Evolutionary conservation across 768 basidiomycete species (phyloP).

Genomic region (Bullera alba): DNA sequence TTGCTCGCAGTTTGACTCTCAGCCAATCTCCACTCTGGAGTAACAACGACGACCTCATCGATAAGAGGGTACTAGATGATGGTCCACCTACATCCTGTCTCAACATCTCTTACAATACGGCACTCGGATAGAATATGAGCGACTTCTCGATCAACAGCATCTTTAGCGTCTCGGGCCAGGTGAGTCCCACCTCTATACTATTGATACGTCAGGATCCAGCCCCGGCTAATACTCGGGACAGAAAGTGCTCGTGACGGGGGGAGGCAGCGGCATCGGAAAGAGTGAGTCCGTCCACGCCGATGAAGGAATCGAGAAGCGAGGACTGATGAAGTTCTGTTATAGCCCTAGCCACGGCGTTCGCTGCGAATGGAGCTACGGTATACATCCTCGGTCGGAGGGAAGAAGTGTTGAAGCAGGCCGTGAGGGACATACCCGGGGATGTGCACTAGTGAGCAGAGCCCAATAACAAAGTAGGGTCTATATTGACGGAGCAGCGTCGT

Average conservation of each 20-base stretch:
- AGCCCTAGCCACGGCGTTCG: constrained; percentile 27
- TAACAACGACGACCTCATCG: no score
- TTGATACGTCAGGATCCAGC: no score
- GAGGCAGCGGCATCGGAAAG: neutral
- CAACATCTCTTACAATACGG: no score
- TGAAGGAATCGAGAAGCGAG: neutral
- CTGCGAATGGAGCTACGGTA: constrained; percentile 31
- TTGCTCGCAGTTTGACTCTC: no score
- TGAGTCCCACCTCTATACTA: no score
- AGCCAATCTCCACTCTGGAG: no score
- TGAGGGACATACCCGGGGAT: constrained; percentile 23
- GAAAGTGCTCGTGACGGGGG: neutral
- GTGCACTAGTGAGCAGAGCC: constrained; percentile 4
- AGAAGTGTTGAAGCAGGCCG: constrained; percentile 27
- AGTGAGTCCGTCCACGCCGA: neutral
- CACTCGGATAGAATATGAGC: no score
- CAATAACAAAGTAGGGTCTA: neutral
- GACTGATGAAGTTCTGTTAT: constrained; percentile 1
- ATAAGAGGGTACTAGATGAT: no score
- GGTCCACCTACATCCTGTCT: no score
- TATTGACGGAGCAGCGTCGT: constrained; percentile 9
- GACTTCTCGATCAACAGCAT: no score
- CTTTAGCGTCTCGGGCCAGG: no score
- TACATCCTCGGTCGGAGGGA: constrained; percentile 33
- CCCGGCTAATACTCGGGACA: no score